Evolutionary conservation across 2,329 filamentous ascomycete genomes (phyloP).

Genomic region (Periglandula ipomoeae): DNA sequence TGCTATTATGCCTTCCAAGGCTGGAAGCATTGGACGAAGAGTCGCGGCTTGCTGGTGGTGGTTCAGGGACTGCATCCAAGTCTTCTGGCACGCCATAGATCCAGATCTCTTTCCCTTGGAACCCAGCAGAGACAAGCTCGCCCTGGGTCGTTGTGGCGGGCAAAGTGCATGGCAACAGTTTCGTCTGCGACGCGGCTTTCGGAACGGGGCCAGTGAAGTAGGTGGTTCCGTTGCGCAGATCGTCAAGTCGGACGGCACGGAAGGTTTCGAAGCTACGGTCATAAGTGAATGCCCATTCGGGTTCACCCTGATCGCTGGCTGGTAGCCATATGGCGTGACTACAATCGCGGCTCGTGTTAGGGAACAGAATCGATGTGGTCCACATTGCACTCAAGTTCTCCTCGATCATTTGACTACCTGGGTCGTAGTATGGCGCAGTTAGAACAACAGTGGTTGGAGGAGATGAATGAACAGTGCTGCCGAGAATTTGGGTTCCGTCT

Average conservation of each 20-base stretch:
- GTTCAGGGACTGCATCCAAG: conserved; percentile 52
- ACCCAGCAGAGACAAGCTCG: conserved; percentile 65
- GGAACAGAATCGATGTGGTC: conserved; percentile 80
- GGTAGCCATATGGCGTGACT: conserved; percentile 67
- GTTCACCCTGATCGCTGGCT: conserved; percentile 52
- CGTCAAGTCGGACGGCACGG: conserved; percentile 65
- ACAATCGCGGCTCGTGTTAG: conserved; percentile 69
- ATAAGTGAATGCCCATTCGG: conserved; percentile 69
- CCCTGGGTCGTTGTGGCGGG: conserved; percentile 61
- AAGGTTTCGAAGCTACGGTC: conserved; percentile 71
- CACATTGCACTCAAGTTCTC: conserved; percentile 66
- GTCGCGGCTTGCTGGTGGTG: conserved; percentile 13
- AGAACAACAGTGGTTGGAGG: conserved; percentile 66
- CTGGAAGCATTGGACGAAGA: conserved; percentile 9
- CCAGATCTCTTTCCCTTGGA: conserved; percentile 65
- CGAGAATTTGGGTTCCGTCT: conserved; percentile 69
- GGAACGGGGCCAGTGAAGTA: conserved; percentile 68
- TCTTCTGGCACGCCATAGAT: conserved; percentile 70
- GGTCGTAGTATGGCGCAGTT: conserved; percentile 72
- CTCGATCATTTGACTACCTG: conserved; percentile 54
- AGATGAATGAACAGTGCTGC: conserved; percentile 58
- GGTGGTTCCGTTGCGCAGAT: conserved; percentile 65
- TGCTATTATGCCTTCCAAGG: conserved; percentile 22
- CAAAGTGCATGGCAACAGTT: conserved; percentile 57
- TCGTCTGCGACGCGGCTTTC: conserved; percentile 39